These are phyloP conservation scores for Fusarium miscanthi DNA, from an alignment of 2,329 filamentous ascomycete genomes.

Conservation along the genomic window DNA sequence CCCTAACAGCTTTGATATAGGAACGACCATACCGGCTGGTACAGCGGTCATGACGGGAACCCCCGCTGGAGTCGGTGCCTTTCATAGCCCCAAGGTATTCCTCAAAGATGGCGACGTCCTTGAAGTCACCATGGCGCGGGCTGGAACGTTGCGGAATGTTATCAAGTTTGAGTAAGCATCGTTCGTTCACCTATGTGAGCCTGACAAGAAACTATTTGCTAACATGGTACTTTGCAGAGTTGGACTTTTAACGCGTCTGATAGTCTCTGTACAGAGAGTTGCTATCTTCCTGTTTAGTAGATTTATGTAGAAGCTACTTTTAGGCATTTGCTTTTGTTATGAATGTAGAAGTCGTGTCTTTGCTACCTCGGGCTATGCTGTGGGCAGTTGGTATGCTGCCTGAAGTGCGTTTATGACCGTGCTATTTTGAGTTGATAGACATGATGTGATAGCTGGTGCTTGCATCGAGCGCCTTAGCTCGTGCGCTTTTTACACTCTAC, in stretches of 20 bases:
- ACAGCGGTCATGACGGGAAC: not conserved
- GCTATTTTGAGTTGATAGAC: fast-evolving
- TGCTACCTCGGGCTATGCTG: fast-evolving
- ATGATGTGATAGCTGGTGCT: not conserved
- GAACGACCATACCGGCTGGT: not conserved
- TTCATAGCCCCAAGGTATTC: not conserved
- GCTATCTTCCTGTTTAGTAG: not conserved
- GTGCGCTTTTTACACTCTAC: fast-evolving
- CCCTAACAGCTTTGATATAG: not conserved
- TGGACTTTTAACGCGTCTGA: not conserved
- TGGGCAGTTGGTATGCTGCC: not conserved
- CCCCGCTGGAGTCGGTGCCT: not conserved
- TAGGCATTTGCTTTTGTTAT: fast-evolving
- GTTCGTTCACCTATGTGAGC: not conserved
- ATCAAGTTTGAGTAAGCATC: not conserved
- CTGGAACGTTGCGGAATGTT: not conserved
- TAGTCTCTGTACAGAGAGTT: not conserved
- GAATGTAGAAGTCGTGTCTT: fast-evolving
- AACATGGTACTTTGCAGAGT: not conserved
- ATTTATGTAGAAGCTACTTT: not conserved
- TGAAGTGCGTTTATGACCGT: not conserved
- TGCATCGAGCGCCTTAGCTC: not conserved
- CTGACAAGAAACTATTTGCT: not conserved
- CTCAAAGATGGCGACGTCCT: not conserved
- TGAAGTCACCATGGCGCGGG: not conserved